Conservation (phyloP, 257 asterid species). For the Cruciata laevipes region DNA sequence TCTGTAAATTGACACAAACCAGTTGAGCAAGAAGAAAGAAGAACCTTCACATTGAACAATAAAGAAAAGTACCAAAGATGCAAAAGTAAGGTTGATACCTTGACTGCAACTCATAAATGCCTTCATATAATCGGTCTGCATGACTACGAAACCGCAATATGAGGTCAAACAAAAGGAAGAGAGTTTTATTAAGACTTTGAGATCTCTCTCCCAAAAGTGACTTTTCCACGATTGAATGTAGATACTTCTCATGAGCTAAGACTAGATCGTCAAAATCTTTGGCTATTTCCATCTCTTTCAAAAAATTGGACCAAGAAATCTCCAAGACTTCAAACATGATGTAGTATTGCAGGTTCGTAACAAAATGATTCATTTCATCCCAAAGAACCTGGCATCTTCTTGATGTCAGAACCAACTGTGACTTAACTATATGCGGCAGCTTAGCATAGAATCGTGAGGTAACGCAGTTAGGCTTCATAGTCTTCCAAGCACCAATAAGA, state of each 20-base stretch:
- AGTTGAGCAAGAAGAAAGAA: constrained; percentile 2
- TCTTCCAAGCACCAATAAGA: constrained; percentile 87
- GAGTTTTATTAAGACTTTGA: constrained; percentile 62
- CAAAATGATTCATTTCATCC: constrained; percentile 99
- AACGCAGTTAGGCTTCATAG: constrained; percentile 93
- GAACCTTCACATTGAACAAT: constrained; percentile 1
- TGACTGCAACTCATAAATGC: constrained; percentile 81
- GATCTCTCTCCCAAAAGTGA: constrained; percentile 95
- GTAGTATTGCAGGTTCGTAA: constrained; percentile 89
- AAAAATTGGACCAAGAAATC: constrained; percentile 86
- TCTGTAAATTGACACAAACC: constrained; percentile 38
- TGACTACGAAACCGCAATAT: constrained; percentile 76
- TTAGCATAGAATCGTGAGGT: constrained; percentile 67
- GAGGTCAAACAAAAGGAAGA: constrained; percentile 76
- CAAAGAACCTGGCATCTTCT: constrained; percentile 97
- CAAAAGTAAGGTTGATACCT: constrained; percentile 42
- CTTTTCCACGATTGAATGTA: constrained; percentile 74
- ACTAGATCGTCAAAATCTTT: constrained; percentile 94
- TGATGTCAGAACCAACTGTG: constrained; percentile 72
- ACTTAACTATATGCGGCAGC: constrained; percentile 68
- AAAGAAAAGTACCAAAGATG: constrained; percentile 9
- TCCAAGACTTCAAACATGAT: constrained; percentile 98
- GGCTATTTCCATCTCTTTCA: constrained; percentile 81
- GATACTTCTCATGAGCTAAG: constrained; percentile 86
- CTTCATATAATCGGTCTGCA: constrained; percentile 92